Evolutionary conservation across 2,329 filamentous ascomycete species (phyloP).

Genomic region (Alternaria metachromatica): DNA sequence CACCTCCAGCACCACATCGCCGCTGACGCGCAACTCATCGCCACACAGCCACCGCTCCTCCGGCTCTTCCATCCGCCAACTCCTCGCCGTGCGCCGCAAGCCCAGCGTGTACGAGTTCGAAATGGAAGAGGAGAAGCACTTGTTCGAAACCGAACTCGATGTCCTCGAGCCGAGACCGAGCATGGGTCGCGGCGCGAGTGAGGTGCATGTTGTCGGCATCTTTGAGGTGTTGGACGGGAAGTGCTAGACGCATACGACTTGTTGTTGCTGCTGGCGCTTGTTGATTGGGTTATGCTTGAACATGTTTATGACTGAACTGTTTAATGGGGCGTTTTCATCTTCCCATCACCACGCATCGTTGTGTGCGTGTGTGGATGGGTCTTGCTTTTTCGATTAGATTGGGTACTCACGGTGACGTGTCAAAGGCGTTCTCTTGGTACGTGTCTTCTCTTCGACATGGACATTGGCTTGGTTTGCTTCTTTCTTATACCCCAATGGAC

Average conservation of each 20-base stretch:
- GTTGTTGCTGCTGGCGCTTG: background rate
- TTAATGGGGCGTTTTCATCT: background rate
- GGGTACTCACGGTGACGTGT: background rate
- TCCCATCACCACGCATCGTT: background rate
- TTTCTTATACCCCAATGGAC: constrained; percentile 8
- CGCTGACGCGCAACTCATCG: constrained; percentile 37
- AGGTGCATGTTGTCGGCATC: constrained; percentile 46
- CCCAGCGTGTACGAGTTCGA: constrained; percentile 44
- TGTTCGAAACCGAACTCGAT: constrained; percentile 39
- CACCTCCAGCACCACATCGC: constrained; percentile 37
- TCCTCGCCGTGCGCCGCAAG: constrained; percentile 43
- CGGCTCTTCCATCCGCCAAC: constrained; percentile 34
- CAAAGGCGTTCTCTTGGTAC: background rate
- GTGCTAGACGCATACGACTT: constrained; percentile 17
- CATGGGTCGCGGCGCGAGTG: constrained; percentile 15
- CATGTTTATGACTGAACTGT: background rate
- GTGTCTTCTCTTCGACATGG: background rate
- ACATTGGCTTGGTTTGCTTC: background rate
- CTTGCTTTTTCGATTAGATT: background rate
- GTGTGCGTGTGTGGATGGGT: background rate
- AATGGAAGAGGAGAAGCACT: constrained; percentile 43
- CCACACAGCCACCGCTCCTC: constrained; percentile 39
- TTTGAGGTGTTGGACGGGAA: constrained; percentile 49
- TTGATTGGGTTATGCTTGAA: constrained; percentile 2
- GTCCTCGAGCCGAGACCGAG: constrained; percentile 44